Percentiles rank a stretch among this genome's conserved stretches.
phyloP scores from a whole-genome alignment of 768 basidiomycete species.

The Terana coerulea region DNA sequence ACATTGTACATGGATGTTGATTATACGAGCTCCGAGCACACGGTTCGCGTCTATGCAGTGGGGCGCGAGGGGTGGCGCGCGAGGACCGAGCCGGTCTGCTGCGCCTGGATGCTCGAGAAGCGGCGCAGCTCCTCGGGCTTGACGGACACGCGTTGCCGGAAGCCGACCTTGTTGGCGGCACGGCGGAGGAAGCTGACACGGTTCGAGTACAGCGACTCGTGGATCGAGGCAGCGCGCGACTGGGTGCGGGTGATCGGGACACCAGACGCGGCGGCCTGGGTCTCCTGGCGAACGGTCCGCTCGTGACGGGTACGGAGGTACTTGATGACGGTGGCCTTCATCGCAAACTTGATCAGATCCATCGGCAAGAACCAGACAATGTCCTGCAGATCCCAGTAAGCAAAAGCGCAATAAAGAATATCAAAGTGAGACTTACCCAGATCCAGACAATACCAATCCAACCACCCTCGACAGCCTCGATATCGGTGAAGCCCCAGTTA shows the following conservation, averaged over 20 bases:
- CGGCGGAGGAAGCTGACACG: constrained; percentile 92
- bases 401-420: background rate
- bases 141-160: constrained; percentile 75
- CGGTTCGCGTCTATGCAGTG: constrained; percentile 30
- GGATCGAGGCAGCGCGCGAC: constrained; percentile 84
- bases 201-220: constrained; percentile 93
- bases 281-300: constrained; percentile 32
- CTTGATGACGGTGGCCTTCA: constrained; percentile 93
- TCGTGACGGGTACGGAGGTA: constrained; percentile 65
- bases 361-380: constrained; percentile 95
- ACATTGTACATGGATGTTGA: no score
- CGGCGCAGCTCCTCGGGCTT: constrained; percentile 83
- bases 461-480: constrained; percentile 75
- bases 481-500: constrained; percentile 91
- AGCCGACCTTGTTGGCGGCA: constrained; percentile 84
- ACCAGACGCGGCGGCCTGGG: constrained; percentile 39
- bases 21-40: background rate
- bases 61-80: constrained; percentile 68
- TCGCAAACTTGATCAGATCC: constrained; percentile 93
- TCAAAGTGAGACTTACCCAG: constrained; percentile 58
- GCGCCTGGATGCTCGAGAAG: constrained; percentile 85
- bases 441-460: constrained; percentile 99
- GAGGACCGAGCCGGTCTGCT: constrained; percentile 69
- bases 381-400: constrained; percentile 50
- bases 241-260: constrained; percentile 82